A percentile compares a stretch with the other conserved stretches of the same genome.
Evolutionary conservation across 768 basidiomycete genomes (phyloP).

Genomic region (Collybiopsis confluens): DNA sequence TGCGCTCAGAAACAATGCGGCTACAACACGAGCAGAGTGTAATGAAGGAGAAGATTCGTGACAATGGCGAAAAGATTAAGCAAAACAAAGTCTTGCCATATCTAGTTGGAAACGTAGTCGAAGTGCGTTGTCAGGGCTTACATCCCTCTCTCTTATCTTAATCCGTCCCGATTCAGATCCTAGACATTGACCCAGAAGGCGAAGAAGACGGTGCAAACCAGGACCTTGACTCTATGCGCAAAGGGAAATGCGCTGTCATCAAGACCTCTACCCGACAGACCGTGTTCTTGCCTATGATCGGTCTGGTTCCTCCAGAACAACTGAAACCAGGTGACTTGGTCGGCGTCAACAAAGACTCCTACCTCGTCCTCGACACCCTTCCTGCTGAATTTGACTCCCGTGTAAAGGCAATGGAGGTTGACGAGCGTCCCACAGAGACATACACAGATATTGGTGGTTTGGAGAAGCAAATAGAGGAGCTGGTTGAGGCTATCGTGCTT

Average conservation of each 20-base stretch:
- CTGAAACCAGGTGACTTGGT: conserved; percentile 92
- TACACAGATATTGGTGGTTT: conserved; percentile 97
- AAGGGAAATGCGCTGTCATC: conserved; percentile 97
- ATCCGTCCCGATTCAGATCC: conserved; percentile 60
- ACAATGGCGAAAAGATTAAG: conserved; percentile 97
- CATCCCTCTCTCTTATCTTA: not conserved
- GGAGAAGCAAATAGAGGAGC: conserved; percentile 98
- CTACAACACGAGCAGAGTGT: conserved; percentile 91
- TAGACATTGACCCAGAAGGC: conserved; percentile 89
- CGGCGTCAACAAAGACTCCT: conserved; percentile 99
- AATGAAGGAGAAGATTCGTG: conserved; percentile 98
- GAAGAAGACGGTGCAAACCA: conserved; percentile 96
- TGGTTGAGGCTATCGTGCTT: conserved; percentile 95
- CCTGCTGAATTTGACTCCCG: conserved; percentile 97
- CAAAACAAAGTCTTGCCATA: conserved; percentile 99
- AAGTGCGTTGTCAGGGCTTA: conserved; percentile 47
- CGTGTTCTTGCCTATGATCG: conserved; percentile 96
- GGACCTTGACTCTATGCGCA: conserved; percentile 92
- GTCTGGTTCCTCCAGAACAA: conserved; percentile 89
- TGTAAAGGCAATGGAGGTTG: conserved; percentile 99
- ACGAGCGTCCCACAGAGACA: conserved; percentile 94
- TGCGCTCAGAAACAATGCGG: conserved; percentile 91
- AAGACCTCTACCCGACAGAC: conserved; percentile 99
- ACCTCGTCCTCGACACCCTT: conserved; percentile 91
- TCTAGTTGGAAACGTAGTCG: conserved; percentile 95